Conservation (phyloP, 2,329 filamentous ascomycete genomes). For the Fusarium nygamai region DNA sequence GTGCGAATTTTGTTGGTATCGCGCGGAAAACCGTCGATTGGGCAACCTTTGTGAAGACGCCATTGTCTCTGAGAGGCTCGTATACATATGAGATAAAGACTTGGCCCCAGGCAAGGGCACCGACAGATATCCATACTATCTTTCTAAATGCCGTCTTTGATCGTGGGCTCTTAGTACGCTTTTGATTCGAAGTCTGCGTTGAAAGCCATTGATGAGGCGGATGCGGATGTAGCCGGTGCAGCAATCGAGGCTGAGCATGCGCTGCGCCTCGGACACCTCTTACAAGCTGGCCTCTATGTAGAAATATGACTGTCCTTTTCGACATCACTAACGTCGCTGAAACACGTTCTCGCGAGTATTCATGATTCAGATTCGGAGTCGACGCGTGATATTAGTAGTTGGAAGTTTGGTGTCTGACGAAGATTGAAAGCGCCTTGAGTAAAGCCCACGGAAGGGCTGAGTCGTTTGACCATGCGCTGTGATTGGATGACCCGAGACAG, state of each 20-base stretch:
- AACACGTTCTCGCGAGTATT: accelerated
- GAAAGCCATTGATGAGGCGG: background rate
- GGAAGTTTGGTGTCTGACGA: accelerated
- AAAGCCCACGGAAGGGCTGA: background rate
- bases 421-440: background rate
- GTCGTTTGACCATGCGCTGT: accelerated
- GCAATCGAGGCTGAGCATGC: accelerated
- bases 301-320: background rate
- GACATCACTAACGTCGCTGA: background rate
- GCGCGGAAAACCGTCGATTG: background rate
- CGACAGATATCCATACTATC: accelerated
- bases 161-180: accelerated
- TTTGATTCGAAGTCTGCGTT: accelerated
- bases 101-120: accelerated
- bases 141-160: background rate
- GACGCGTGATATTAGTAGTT: background rate
- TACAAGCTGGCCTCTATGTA: accelerated
- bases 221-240: too few species aligned
- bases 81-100: background rate
- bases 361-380: accelerated
- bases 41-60: background rate
- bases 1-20: background rate
- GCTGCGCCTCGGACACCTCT: accelerated
- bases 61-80: background rate
- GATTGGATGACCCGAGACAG: background rate